Evolutionary conservation across 768 basidiomycete genomes (phyloP), one percentile per base, ranked within the genome.

Genomic region (Lepiota brunneoincarnata): DNA sequence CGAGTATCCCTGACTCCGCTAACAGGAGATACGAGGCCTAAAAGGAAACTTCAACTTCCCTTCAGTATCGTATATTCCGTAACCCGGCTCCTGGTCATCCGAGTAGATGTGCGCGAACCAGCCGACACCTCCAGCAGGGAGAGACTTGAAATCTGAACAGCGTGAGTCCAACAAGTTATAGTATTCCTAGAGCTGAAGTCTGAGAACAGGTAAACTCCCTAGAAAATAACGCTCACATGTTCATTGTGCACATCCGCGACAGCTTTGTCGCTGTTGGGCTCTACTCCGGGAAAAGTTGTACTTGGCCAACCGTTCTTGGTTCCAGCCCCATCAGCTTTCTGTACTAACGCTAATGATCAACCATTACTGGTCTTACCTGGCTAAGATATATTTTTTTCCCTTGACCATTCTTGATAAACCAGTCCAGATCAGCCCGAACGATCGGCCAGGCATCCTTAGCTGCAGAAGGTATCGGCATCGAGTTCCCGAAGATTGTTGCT

Each of bases 91-190:
- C 60, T 82, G 77, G 56, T 67, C 55, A 61, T 89, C 89, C 1
- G 83, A 82, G 62, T 89, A 90, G 50, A 90, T 83, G 63, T 91
- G 89, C 23, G 86, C 86, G 60, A 91, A 91, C 89, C 89, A 91
- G 10, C 89, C 87, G 34, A 90, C 70, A 20, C 87, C 87, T 18
- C 87, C 87, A 2, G 78, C 78, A 14, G 69, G 63, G 21, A 79
- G 78, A 0, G 58, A 61, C 68, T 91, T 91, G 61, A 91, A 73
- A 60, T 82, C 75, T 9, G 71, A 61, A 61, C 89, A 91, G 51
- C 86, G 78, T 1, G 71, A 64, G 58, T 91, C 86, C 14, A 91
- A 77, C 11, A 91, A 66, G 17, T 67, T 67, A 57, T 74, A 89
- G 62, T 89, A 91, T 53, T 75, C 79, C 80, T 87, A 31, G 11